Percentiles rank a stretch among this genome's conserved stretches.
These are phyloP conservation scores for Diplosphaera chodatii DNA, from an alignment of 139 green algal species.

Conservation along the genomic window DNA sequence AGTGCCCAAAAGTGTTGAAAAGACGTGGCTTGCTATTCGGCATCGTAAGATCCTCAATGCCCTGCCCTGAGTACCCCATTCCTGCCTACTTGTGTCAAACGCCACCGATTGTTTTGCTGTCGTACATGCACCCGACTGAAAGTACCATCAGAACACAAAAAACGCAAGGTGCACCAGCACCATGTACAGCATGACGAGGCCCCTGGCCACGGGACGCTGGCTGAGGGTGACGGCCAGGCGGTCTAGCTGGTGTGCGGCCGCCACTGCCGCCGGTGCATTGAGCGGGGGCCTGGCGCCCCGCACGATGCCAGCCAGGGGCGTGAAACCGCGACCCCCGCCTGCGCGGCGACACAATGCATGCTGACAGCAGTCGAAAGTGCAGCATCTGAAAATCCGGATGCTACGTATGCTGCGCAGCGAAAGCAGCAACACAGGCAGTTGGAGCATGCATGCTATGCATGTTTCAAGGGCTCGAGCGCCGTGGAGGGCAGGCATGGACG, in stretches of 20 bases:
- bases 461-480: too few relatives aligned
- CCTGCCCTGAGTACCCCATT: too few relatives aligned
- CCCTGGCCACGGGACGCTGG: conserved; percentile 20
- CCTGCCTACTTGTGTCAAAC: too few relatives aligned
- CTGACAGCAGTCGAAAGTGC: too few relatives aligned
- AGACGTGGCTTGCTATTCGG: too few relatives aligned
- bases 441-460: too few relatives aligned
- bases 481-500: too few relatives aligned
- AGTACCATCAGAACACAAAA: conserved; percentile 12
- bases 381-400: too few relatives aligned
- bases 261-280: conserved; percentile 4
- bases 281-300: conserved; percentile 25
- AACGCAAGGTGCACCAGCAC: conserved; percentile 32
- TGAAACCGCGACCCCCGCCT: conserved; percentile 23
- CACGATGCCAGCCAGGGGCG: conserved; percentile 38
- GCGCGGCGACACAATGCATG: neutral
- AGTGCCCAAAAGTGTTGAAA: too few relatives aligned
- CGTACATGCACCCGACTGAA: neutral
- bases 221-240: conserved; percentile 25
- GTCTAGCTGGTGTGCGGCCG: conserved; percentile 29
- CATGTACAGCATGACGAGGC: conserved; percentile 28
- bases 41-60: too few relatives aligned
- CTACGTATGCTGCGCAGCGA: too few relatives aligned
- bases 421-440: too few relatives aligned
- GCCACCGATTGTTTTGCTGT: neutral